These are phyloP conservation scores for Acacia melanoxylon DNA, from an alignment of 306 rosid genomes.

Conservation along the genomic window DNA sequence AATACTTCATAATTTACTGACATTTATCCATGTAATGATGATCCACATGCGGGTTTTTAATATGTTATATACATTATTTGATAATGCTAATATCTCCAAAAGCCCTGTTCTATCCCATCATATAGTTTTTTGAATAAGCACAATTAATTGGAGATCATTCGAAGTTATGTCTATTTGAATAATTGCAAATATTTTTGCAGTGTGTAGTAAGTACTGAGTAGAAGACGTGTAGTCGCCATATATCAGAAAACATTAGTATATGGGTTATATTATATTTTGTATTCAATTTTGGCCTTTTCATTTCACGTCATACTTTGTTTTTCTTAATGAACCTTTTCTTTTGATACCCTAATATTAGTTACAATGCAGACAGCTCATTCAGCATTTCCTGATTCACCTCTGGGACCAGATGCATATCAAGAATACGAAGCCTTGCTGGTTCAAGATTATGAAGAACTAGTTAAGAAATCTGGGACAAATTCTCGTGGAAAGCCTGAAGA, in stretches of 20 bases:
- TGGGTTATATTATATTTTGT: constrained; percentile 6
- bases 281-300: neutral
- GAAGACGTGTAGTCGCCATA: constrained; percentile 12
- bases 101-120: neutral
- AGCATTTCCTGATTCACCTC: constrained; percentile 82
- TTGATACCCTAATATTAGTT: constrained; percentile 25
- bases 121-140: neutral
- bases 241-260: constrained; percentile 21
- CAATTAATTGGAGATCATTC: neutral
- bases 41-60: neutral
- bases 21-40: neutral
- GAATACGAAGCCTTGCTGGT: constrained; percentile 87
- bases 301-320: constrained; percentile 10
- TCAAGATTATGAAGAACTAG: constrained; percentile 91
- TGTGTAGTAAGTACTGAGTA: neutral
- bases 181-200: constrained; percentile 3
- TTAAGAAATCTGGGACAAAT: constrained; percentile 52
- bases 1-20: neutral
- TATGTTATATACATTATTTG: neutral
- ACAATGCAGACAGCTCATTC: constrained; percentile 74
- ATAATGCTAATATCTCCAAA: neutral
- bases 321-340: neutral
- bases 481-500: constrained; percentile 42
- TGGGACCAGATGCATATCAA: constrained; percentile 92
- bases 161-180: constrained; percentile 9